Percentiles rank a stretch among this genome's conserved stretches.
phyloP scores from a whole-genome alignment of 495 filamentous ascomycete species.

The Chaetomidium leptoderma region DNA sequence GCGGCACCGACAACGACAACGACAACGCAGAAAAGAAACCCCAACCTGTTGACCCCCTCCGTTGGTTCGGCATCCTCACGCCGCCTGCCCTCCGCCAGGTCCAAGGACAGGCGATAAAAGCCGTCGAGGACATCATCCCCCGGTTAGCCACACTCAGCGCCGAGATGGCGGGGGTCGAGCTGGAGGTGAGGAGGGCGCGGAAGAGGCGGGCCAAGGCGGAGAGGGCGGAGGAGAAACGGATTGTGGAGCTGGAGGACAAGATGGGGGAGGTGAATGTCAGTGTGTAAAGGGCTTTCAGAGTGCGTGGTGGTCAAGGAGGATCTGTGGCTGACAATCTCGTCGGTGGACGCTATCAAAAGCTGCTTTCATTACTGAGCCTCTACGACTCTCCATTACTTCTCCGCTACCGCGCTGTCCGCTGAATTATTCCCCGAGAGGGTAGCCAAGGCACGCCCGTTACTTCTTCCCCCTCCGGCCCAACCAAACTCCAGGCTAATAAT shows the following conservation, averaged over 20 bases:
- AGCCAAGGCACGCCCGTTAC: background rate
- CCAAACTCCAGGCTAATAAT: conserved; percentile 1
- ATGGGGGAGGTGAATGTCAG: background rate
- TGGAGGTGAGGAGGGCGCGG: conserved; percentile 47
- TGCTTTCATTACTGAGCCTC: conserved; percentile 1
- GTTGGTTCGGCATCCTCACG: conserved; percentile 67
- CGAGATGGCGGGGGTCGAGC: conserved; percentile 48
- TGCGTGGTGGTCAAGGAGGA: background rate
- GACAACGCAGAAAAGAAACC: conserved; percentile 3
- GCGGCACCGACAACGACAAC: background rate
- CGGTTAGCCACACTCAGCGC: conserved; percentile 40
- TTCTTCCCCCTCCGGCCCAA: background rate
- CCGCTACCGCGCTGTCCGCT: background rate
- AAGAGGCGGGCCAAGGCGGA: conserved; percentile 47
- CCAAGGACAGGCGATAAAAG: conserved; percentile 45
- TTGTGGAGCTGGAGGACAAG: conserved; percentile 8
- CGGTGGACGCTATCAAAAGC: background rate
- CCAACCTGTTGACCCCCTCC: conserved; percentile 50
- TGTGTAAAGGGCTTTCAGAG: background rate
- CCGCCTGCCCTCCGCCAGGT: conserved; percentile 57
- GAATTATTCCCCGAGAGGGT: background rate
- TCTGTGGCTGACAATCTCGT: background rate
- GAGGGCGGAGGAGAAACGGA: conserved; percentile 22
- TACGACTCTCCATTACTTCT: background rate
- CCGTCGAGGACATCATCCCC: conserved; percentile 46